Percentiles rank a stretch among this genome's conserved stretches.
Evolutionary conservation across 805 yeast species (phyloP).

Genomic region (Wickerhamomyces chambardii): DNA sequence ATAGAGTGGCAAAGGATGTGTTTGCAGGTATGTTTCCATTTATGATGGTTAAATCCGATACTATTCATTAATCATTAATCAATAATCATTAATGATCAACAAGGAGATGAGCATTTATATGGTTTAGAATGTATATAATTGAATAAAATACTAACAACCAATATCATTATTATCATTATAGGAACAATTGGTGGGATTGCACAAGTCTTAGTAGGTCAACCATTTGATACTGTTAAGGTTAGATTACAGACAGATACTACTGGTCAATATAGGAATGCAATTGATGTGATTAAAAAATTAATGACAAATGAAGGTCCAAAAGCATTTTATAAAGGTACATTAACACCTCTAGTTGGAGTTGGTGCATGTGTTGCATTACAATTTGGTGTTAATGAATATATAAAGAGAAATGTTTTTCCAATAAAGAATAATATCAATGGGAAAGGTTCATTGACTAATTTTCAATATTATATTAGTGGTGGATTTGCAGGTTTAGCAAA

Average conservation of each 20-base stretch:
- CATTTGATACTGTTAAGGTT: slow-evolving; percentile 92
- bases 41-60: too few species aligned
- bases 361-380: slow-evolving; percentile 97
- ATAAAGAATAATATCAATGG: too few species aligned
- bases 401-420: slow-evolving; percentile 69
- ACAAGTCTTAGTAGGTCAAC: slow-evolving; percentile 93
- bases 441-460: slow-evolving; percentile 33
- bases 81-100: too few species aligned
- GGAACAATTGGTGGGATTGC: slow-evolving; percentile 96
- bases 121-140: too few species aligned
- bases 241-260: slow-evolving; percentile 82
- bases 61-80: too few species aligned
- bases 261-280: slow-evolving; percentile 64
- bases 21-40: too few species aligned
- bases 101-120: too few species aligned
- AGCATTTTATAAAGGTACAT: slow-evolving; percentile 90
- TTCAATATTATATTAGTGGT: slow-evolving; percentile 78
- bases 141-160: too few species aligned
- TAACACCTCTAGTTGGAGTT: slow-evolving; percentile 91
- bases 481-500: slow-evolving; percentile 90
- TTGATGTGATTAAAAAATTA: slow-evolving; percentile 68
- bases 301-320: slow-evolving; percentile 70
- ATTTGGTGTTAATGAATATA: slow-evolving; percentile 88
- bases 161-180: too few species aligned
- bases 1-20: too few species aligned